Base-by-base conservation (phyloP, 768 basidiomycete species). In the Russula brevipes region DNA sequence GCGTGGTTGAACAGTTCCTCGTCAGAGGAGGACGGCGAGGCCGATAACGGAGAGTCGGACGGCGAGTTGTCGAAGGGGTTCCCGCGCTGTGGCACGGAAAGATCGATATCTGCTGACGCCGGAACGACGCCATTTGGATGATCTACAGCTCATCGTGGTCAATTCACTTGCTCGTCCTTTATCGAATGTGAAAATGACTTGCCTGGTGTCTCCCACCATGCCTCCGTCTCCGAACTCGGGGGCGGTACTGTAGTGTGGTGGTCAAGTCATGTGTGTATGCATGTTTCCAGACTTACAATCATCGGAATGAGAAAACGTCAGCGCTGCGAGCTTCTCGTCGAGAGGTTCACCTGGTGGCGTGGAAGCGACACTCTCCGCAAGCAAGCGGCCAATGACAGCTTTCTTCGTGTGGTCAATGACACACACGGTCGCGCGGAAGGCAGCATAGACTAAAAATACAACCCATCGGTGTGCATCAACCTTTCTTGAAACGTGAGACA, bases 181-280 rank as follows among this genome's bases (percentile, higher is more conserved):
- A 33, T 44, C 39, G 19, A 51, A 51, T 5, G 9, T 2, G 3
- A 3, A 42, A 65, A 51, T 44, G 50, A 16, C 60, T 77, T 64
- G 88, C 91, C 87, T 72, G 83, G 82, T 49, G 73, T 76, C 60
- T 88, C 80, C 92, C 92, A 94, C 92, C 92, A 94, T 11, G 82
- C 81, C 1, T 74, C 71, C 44, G 87, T 85, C 50, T 91, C 88
- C 2, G 88, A 83, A 71, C 91, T 94, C 1, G 92, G 92, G 5
- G 85, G 86, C n/a, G 92, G 92, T 24, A 92, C 92, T 94, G 66
- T 33, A 64, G 47, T 41, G 59, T 44, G 35, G 68, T 39, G 67
- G 68, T 56, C 17, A 59, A 33, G 19, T 9, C 39, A 11, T 0
- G 33, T 16, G 24, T 17, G 8, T 19, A 57, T 44, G 19, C 10